Percentiles rank a stretch among this genome's conserved stretches.
phyloP scores from a whole-genome alignment of 1,284 basidiomycete species.

The Naganishia albida region DNA sequence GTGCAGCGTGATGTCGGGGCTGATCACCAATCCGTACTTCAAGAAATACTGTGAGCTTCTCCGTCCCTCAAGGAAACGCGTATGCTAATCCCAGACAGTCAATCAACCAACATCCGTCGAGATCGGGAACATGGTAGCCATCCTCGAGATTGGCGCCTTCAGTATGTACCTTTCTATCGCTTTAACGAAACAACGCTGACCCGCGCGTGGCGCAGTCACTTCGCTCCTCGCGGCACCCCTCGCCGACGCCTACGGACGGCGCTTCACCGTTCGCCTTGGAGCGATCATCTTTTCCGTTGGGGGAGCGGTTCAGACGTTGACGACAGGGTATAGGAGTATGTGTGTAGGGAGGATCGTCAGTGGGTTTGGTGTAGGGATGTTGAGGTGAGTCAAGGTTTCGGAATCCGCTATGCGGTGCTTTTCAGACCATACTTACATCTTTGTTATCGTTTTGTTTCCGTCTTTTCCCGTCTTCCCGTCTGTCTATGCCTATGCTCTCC shows the following conservation, averaged over 20 bases:
- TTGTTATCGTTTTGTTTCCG: neutral
- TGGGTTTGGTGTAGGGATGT: constrained; percentile 89
- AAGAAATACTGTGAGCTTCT: constrained; percentile 59
- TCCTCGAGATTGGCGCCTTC: constrained; percentile 88
- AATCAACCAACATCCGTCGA: constrained; percentile 66
- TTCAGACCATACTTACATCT: no score
- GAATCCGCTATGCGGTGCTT: no score
- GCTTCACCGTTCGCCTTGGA: constrained; percentile 82
- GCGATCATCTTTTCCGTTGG: constrained; percentile 86
- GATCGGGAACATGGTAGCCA: constrained; percentile 75
- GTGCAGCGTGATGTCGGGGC: constrained; percentile 54
- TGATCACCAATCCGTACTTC: constrained; percentile 93
- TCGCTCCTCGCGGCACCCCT: constrained; percentile 84
- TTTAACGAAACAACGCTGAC: neutral
- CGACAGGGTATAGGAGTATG: constrained; percentile 80
- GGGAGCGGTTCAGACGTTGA: constrained; percentile 85
- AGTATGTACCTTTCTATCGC: constrained; percentile 58
- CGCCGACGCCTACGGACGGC: constrained; percentile 83
- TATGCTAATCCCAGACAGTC: constrained; percentile 52
- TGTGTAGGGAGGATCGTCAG: constrained; percentile 82
- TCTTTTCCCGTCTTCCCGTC: neutral
- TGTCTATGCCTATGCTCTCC: neutral
- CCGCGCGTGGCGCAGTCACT: constrained; percentile 62
- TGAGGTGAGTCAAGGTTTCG: constrained; percentile 65
- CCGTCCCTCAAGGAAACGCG: constrained; percentile 34